Conservation (phyloP, 345 rosid genomes). For the Eucalyptus sp. region DNA sequence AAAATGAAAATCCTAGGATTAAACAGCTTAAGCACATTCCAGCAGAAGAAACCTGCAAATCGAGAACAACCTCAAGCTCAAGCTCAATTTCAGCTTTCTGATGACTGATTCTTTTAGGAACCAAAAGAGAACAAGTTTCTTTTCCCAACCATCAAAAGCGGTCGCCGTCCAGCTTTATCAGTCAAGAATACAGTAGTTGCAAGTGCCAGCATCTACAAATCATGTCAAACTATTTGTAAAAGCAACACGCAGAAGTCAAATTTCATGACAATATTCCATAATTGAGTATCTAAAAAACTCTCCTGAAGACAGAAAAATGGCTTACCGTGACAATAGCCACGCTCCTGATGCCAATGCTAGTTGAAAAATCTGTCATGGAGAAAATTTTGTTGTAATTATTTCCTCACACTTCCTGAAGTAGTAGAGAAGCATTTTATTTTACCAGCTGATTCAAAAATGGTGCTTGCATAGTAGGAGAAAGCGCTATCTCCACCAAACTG, state of each 20-base stretch:
- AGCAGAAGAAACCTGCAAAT: neutral
- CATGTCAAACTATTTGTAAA: neutral
- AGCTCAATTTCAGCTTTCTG: neutral
- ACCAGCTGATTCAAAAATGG: slow-evolving; percentile 47
- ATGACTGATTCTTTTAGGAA: neutral
- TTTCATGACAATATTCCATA: neutral
- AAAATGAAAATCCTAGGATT: neutral
- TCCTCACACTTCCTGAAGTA: neutral
- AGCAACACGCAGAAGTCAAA: neutral
- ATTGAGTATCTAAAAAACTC: neutral
- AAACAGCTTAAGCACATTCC: slow-evolving; percentile 1
- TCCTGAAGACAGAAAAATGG: neutral
- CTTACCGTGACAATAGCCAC: slow-evolving; percentile 8
- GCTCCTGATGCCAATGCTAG: slow-evolving; percentile 22
- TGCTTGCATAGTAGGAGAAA: slow-evolving; percentile 22
- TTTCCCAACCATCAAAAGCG: neutral
- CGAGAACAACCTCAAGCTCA: neutral
- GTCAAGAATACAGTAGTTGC: neutral
- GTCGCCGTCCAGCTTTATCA: neutral
- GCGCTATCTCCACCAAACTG: slow-evolving; percentile 47
- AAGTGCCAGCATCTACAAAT: neutral
- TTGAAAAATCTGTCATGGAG: slow-evolving; percentile 13
- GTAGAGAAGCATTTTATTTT: neutral
- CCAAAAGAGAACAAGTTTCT: neutral
- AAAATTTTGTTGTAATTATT: neutral